These are phyloP conservation scores for Sparassis latifolia DNA, from an alignment of 1,284 basidiomycete genomes.

Conservation along the genomic window DNA sequence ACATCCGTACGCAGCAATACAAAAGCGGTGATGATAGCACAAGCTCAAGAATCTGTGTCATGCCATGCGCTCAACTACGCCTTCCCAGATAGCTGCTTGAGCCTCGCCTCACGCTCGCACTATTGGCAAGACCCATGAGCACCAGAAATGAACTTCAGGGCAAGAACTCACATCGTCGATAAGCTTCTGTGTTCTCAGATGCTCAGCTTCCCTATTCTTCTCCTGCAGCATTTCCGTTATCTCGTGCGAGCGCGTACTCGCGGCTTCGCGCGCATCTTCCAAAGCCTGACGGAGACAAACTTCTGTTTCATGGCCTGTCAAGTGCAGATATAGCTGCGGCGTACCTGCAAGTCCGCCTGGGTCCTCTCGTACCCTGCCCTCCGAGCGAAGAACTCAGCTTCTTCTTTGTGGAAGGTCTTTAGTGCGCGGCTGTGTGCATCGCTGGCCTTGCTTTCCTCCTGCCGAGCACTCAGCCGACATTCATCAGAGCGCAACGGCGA, in stretches of 20 bases:
- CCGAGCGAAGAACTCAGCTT: slow-evolving; percentile 40
- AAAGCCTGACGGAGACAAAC: slow-evolving; percentile 18
- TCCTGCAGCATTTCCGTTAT: slow-evolving; percentile 44
- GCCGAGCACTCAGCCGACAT: background rate
- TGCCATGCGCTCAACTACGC: background rate
- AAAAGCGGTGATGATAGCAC: no score
- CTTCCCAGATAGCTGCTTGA: slow-evolving; percentile 3
- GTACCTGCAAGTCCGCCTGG: slow-evolving; percentile 32
- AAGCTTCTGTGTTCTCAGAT: slow-evolving; percentile 39
- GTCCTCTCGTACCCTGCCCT: slow-evolving; percentile 41
- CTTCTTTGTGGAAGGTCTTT: slow-evolving; percentile 39
- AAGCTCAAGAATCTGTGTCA: no score
- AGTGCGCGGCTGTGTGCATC: slow-evolving; percentile 37
- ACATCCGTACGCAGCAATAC: no score
- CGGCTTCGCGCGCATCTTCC: slow-evolving; percentile 38
- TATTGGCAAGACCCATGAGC: background rate
- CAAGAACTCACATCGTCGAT: slow-evolving; percentile 37
- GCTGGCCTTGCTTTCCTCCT: slow-evolving; percentile 45
- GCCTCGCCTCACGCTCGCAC: slow-evolving; percentile 8
- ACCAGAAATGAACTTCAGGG: background rate
- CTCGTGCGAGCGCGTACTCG: slow-evolving; percentile 36
- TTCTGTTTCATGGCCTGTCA: no score
- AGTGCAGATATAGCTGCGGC: background rate
- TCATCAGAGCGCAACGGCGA: background rate
- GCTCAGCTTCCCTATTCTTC: slow-evolving; percentile 49